Percentiles rank a stretch among this genome's conserved stretches.
These are phyloP conservation scores for Neckera pumila DNA, from an alignment of 225 moss, liverwort and hornwort genomes.

Conservation along the genomic window DNA sequence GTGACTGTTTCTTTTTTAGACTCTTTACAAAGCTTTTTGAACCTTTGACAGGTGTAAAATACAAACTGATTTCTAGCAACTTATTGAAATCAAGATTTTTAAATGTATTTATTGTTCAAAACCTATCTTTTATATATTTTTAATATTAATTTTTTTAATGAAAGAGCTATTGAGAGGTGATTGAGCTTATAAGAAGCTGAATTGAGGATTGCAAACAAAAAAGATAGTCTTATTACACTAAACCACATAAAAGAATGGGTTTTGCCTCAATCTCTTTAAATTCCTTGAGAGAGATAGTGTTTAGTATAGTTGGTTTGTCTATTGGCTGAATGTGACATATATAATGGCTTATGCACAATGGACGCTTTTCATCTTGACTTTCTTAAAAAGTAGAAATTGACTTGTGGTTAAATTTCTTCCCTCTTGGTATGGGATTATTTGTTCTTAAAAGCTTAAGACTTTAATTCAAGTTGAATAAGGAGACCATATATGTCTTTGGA, in stretches of 20 bases:
- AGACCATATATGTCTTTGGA: neutral
- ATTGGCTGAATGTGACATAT: neutral
- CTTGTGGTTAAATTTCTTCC: neutral
- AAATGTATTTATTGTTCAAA: neutral
- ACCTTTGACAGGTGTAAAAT: neutral
- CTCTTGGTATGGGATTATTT: neutral
- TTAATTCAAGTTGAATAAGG: neutral
- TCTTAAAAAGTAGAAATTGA: neutral
- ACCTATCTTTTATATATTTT: neutral
- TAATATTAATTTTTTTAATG: neutral
- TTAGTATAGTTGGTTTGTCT: neutral
- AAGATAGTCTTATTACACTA: neutral
- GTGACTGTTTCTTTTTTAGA: too few relatives aligned
- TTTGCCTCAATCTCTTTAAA: neutral
- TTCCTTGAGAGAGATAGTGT: neutral
- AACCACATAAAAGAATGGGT: too few relatives aligned
- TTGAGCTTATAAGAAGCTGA: fast-evolving
- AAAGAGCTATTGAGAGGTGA: neutral
- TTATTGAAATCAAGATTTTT: neutral
- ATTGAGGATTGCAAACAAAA: neutral
- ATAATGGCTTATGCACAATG: fast-evolving
- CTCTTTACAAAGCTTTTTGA: neutral
- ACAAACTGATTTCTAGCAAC: fast-evolving
- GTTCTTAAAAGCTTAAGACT: neutral
- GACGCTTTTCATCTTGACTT: neutral